phyloP scores from a whole-genome alignment of 768 basidiomycete species.

The Amanita brunnescens region DNA sequence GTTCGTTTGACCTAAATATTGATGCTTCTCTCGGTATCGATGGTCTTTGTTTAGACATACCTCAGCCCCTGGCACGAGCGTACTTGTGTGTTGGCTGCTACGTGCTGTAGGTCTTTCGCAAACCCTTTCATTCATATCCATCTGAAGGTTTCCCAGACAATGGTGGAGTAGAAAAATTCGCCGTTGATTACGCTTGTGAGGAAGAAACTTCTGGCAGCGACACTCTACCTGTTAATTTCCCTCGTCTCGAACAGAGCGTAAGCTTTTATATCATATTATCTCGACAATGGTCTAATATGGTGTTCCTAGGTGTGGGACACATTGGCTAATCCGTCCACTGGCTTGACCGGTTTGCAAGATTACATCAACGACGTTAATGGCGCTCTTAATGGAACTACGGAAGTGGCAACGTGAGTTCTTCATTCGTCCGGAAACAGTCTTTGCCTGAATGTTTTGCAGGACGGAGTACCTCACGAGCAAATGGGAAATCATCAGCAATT shows the following conservation, averaged over 20 bases:
- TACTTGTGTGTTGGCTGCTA: conserved; percentile 8
- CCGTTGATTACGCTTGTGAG: not conserved
- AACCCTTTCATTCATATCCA: not conserved
- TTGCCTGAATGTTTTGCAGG: not conserved
- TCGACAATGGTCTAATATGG: not conserved
- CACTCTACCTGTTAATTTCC: not conserved
- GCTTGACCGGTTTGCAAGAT: conserved; percentile 3
- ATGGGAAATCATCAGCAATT: conserved; percentile 5
- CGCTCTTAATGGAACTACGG: not conserved
- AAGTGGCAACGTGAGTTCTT: conserved; percentile 7
- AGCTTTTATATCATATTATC: not conserved
- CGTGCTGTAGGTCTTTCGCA: conserved; percentile 3
- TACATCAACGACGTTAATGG: conserved; percentile 5
- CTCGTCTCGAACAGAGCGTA: not conserved
- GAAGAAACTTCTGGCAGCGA: not conserved
- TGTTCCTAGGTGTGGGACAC: not conserved
- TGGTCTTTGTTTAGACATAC: not conserved
- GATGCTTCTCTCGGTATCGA: not conserved
- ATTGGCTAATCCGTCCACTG: not conserved
- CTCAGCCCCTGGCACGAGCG: not conserved
- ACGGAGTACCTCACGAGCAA: conserved; percentile 6
- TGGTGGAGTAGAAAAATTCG: not conserved
- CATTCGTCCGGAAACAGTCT: not conserved
- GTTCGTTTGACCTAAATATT: not conserved
- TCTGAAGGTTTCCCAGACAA: not conserved